Percentiles rank a stretch among this genome's conserved stretches.
These are phyloP conservation scores for Tremellales sp. DNA, from an alignment of 1,284 basidiomycete species.

Conservation along the genomic window DNA sequence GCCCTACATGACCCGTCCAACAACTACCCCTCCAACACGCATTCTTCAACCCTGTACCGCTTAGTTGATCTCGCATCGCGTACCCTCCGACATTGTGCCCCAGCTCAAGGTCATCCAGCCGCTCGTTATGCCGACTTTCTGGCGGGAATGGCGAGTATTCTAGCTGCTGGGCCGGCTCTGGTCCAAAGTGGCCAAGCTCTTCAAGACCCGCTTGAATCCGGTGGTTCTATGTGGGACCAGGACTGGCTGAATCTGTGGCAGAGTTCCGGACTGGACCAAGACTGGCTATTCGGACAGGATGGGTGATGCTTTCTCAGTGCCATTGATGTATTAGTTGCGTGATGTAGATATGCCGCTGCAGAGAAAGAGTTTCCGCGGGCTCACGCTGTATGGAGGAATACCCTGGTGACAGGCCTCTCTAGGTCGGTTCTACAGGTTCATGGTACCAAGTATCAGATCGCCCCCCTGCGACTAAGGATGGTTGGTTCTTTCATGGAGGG, in stretches of 20 bases:
- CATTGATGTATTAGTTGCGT: not conserved
- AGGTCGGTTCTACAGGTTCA: not conserved
- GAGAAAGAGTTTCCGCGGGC: not conserved
- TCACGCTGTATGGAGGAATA: not conserved
- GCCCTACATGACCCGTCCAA: not conserved
- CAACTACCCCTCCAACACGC: not conserved
- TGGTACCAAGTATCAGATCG: too few species aligned
- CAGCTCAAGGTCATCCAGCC: constrained; percentile 13
- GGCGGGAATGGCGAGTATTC: constrained; percentile 7
- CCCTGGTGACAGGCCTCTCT: not conserved
- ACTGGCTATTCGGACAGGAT: constrained; percentile 9
- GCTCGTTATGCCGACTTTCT: constrained; percentile 12
- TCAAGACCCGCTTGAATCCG: not conserved
- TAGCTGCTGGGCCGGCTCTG: constrained; percentile 1
- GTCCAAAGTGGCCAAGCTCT: not conserved
- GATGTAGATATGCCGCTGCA: not conserved
- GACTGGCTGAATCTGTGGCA: constrained; percentile 12
- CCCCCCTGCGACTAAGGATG: too few species aligned
- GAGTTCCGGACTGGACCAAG: constrained; percentile 8
- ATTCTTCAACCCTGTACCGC: constrained; percentile 12
- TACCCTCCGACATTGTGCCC: constrained; percentile 8
- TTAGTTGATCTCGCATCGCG: constrained; percentile 15
- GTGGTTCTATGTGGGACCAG: constrained; percentile 2
- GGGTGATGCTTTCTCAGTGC: not conserved
- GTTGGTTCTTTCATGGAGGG: too few species aligned